Percentiles rank a stretch among this genome's conserved stretches.
Conservation (phyloP, 2,329 filamentous ascomycete species). For the Stachybotrys elegans region DNA sequence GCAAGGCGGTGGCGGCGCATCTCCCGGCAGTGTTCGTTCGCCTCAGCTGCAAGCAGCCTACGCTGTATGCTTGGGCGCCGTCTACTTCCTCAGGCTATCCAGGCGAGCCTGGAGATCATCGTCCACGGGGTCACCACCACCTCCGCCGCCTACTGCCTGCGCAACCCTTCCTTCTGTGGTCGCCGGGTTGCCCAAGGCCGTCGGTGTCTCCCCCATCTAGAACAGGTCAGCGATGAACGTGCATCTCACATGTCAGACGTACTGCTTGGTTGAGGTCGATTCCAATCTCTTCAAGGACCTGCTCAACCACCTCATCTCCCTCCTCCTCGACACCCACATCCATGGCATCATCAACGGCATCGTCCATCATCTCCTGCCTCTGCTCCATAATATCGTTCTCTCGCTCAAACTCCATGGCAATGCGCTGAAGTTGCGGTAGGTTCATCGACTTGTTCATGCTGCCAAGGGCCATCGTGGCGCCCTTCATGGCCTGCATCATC, state of each 20-base stretch:
- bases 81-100: slow-evolving; percentile 69
- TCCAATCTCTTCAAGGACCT: slow-evolving; percentile 94
- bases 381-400: slow-evolving; percentile 99
- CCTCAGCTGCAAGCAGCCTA: too few species aligned
- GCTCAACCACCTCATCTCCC: slow-evolving; percentile 93
- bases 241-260: slow-evolving; percentile 32
- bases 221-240: slow-evolving; percentile 1
- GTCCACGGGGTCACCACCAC: slow-evolving; percentile 64
- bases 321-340: slow-evolving; percentile 88
- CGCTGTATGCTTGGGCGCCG: too few species aligned
- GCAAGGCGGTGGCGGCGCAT: too few species aligned
- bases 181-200: slow-evolving; percentile 69
- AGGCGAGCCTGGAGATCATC: slow-evolving; percentile 92
- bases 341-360: slow-evolving; percentile 95
- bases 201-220: slow-evolving; percentile 88
- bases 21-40: too few species aligned
- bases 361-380: slow-evolving; percentile 99
- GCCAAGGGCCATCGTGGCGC: slow-evolving; percentile 83
- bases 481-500: slow-evolving; percentile 99
- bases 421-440: slow-evolving; percentile 86
- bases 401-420: slow-evolving; percentile 98
- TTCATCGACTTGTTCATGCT: slow-evolving; percentile 99
- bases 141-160: slow-evolving; percentile 70
- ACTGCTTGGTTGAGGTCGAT: slow-evolving; percentile 88
- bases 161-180: slow-evolving; percentile 75